phyloP scores from a whole-genome alignment of 306 rosid genomes.

The Cucumis hystrix region DNA sequence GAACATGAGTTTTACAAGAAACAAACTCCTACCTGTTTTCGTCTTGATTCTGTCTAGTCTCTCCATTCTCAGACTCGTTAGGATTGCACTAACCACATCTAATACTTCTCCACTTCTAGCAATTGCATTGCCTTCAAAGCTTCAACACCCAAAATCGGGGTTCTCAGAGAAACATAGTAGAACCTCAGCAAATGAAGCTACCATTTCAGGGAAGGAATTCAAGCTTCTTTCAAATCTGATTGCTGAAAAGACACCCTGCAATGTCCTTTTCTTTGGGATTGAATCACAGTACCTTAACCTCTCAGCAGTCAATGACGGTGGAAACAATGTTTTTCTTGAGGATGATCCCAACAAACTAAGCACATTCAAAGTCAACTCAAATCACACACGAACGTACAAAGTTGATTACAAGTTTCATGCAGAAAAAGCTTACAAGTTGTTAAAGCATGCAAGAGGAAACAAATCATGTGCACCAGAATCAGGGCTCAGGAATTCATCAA shows the following conservation, averaged over 20 bases:
- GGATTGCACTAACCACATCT: slow-evolving; percentile 36
- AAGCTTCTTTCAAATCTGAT: slow-evolving; percentile 42
- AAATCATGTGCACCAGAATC: slow-evolving; percentile 37
- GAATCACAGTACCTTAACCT: slow-evolving; percentile 51
- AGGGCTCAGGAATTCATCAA: slow-evolving; percentile 35
- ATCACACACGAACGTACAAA: slow-evolving; percentile 38
- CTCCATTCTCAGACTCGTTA: slow-evolving; percentile 50
- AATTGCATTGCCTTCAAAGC: slow-evolving; percentile 15
- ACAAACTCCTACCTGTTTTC: slow-evolving; percentile 51
- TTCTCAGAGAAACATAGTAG: slow-evolving; percentile 13
- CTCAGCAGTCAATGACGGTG: slow-evolving; percentile 53
- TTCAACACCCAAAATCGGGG: slow-evolving; percentile 15
- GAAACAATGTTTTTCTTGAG: slow-evolving; percentile 62
- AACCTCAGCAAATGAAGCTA: slow-evolving; percentile 17
- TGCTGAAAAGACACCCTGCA: slow-evolving; percentile 59
- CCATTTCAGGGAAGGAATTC: slow-evolving; percentile 51
- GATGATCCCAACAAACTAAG: slow-evolving; percentile 33
- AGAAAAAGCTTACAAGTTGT: slow-evolving; percentile 54
- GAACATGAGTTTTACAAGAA: slow-evolving; percentile 42
- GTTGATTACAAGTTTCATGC: slow-evolving; percentile 39
- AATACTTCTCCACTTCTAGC: slow-evolving; percentile 22
- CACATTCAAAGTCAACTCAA: slow-evolving; percentile 23
- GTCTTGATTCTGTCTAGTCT: slow-evolving; percentile 46
- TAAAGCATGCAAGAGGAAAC: slow-evolving; percentile 58
- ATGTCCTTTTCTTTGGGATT: slow-evolving; percentile 75